phyloP scores from a whole-genome alignment of 768 basidiomycete genomes.

The Hygrophorus pudorinus region DNA sequence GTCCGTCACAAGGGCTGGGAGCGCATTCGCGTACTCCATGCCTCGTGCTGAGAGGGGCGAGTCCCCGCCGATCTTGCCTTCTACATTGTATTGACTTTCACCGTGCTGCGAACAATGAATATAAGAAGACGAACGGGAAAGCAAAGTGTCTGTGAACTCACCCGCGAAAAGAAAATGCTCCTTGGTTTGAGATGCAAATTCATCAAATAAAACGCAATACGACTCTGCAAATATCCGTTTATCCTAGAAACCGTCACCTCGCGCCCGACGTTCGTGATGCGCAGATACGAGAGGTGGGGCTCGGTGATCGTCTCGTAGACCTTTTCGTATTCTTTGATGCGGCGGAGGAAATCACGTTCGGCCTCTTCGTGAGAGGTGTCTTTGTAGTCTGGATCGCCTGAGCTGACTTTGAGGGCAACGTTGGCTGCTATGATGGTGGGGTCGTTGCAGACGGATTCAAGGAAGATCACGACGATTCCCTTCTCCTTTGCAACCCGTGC shows the following conservation, averaged over 20 bases:
- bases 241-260: conserved; percentile 82
- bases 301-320: conserved; percentile 95
- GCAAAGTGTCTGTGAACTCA: conserved; percentile 27
- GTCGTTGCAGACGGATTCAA: conserved; percentile 93
- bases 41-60: conserved; percentile 79
- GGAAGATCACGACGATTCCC: conserved; percentile 81
- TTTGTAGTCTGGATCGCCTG: conserved; percentile 97
- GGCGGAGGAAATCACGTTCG: conserved; percentile 78
- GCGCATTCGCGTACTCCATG: conserved; percentile 71
- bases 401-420: conserved; percentile 89
- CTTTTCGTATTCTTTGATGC: conserved; percentile 89
- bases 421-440: conserved; percentile 92
- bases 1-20: conserved; percentile 81
- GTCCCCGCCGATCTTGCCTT: conserved; percentile 98
- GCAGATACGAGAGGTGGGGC: conserved; percentile 80
- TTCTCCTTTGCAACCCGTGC: conserved; percentile 79
- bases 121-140: conserved; percentile 6
- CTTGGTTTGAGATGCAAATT: conserved; percentile 95
- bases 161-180: conserved; percentile 92
- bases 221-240: conserved; percentile 91
- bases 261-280: conserved; percentile 88
- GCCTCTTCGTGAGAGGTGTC: conserved; percentile 79
- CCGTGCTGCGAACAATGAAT: conserved; percentile 61
- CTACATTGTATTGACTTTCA: conserved; percentile 93
- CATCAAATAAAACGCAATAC: conserved; percentile 98